Conservation (phyloP, 2,329 filamentous ascomycete species). For the Capronia epimyces region DNA sequence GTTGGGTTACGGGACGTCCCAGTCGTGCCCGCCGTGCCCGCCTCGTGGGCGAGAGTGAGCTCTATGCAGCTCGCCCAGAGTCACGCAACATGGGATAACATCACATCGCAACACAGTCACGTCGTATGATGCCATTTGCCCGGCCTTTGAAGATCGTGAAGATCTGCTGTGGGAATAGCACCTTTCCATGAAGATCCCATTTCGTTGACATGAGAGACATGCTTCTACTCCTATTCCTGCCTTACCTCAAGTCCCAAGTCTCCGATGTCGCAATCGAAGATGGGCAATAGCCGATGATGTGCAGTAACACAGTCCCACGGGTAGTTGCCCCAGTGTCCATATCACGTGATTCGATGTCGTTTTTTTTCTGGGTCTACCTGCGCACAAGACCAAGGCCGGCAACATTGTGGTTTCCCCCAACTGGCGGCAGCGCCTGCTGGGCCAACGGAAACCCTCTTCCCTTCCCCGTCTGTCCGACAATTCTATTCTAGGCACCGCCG, state of each 20-base stretch:
- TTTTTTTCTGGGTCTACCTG: no score
- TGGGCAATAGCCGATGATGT: no score
- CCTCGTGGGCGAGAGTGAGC: no score
- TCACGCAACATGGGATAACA: background rate
- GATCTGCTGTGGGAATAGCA: background rate
- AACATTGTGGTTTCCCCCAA: background rate
- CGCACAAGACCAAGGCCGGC: background rate
- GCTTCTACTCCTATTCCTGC: no score
- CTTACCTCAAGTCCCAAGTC: no score
- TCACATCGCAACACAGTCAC: background rate
- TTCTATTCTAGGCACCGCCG: background rate
- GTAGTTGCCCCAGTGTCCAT: no score
- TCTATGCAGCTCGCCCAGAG: no score
- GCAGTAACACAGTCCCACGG: no score
- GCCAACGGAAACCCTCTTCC: background rate
- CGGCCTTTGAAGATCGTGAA: background rate
- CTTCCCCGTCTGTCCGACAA: background rate
- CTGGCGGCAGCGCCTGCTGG: background rate
- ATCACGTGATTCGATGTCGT: constrained; percentile 1
- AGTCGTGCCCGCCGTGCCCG: no score
- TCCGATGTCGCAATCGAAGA: no score
- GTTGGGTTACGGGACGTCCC: background rate
- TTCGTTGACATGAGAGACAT: no score
- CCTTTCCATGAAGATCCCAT: no score
- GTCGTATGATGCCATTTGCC: background rate